These are phyloP conservation scores for Salix exigua DNA, from an alignment of 345 rosid species.

Conservation along the genomic window DNA sequence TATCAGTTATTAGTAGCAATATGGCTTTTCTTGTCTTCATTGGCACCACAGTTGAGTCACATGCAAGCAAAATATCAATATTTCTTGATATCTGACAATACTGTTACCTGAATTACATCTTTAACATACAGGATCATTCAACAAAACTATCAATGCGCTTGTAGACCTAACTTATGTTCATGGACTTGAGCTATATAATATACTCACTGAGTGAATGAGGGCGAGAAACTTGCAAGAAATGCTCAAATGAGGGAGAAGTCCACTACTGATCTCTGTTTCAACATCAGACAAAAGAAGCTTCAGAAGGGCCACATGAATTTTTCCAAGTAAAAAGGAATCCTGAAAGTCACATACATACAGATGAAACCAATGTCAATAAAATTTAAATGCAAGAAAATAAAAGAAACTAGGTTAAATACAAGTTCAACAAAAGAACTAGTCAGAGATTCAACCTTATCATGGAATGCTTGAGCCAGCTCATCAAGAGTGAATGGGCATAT, in stretches of 20 bases:
- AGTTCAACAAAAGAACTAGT: constrained; percentile 6
- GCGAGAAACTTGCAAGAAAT: constrained; percentile 93
- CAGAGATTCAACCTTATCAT: constrained; percentile 67
- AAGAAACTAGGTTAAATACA: background rate
- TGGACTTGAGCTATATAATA: constrained; percentile 1
- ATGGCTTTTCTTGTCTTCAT: no score
- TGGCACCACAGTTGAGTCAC: no score
- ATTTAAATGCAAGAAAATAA: background rate
- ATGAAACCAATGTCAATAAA: constrained; percentile 8
- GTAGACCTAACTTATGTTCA: background rate
- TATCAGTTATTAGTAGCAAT: no score
- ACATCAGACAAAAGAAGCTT: constrained; percentile 77
- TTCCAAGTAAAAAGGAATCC: constrained; percentile 91
- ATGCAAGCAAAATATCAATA: no score
- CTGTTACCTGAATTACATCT: no score
- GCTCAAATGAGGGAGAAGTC: constrained; percentile 44
- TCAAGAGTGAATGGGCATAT: constrained; percentile 78
- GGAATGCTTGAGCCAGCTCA: constrained; percentile 85
- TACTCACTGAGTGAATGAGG: constrained; percentile 82
- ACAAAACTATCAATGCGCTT: no score
- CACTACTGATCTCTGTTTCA: constrained; percentile 54
- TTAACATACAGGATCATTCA: no score
- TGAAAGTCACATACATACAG: constrained; percentile 29
- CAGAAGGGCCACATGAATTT: constrained; percentile 79
- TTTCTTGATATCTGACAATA: no score